Evolutionary conservation across 768 basidiomycete genomes (phyloP).

Genomic region (Suillus subalutaceus): DNA sequence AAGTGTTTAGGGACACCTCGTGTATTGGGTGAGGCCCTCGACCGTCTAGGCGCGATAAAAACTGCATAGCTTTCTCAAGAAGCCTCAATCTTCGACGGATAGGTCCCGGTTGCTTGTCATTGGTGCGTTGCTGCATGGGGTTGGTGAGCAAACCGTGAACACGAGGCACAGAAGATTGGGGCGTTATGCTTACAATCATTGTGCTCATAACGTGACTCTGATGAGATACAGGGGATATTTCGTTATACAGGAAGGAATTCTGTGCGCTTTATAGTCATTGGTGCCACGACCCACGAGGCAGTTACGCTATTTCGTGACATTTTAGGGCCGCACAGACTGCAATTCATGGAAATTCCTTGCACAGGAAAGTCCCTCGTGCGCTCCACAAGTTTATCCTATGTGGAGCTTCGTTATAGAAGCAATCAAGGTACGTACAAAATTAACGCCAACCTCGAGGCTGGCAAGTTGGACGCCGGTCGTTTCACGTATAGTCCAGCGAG

Average conservation of each 20-base stretch:
- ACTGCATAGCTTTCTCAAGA: constrained; percentile 4
- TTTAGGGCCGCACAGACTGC: constrained; percentile 5
- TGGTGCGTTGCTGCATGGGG: background rate
- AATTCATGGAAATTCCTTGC: constrained; percentile 9
- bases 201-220: constrained; percentile 2
- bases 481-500: constrained; percentile 6
- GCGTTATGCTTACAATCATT: constrained; percentile 2
- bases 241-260: background rate
- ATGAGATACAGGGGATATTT: background rate
- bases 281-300: constrained; percentile 4
- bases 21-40: constrained; percentile 20
- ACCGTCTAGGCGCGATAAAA: constrained; percentile 9
- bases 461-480: constrained; percentile 1
- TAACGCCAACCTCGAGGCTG: constrained; percentile 6
- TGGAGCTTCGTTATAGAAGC: constrained; percentile 4
- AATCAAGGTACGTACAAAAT: constrained; percentile 3
- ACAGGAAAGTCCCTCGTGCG: constrained; percentile 4
- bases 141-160: background rate
- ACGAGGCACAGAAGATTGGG: constrained; percentile 5
- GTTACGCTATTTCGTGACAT: constrained; percentile 3
- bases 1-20: constrained; percentile 22
- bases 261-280: constrained; percentile 1
- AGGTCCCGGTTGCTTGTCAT: background rate
- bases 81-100: constrained; percentile 4
- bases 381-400: constrained; percentile 4